Base-by-base conservation (phyloP, 2,329 filamentous ascomycete species). In the Colletotrichum euphorbiae region DNA sequence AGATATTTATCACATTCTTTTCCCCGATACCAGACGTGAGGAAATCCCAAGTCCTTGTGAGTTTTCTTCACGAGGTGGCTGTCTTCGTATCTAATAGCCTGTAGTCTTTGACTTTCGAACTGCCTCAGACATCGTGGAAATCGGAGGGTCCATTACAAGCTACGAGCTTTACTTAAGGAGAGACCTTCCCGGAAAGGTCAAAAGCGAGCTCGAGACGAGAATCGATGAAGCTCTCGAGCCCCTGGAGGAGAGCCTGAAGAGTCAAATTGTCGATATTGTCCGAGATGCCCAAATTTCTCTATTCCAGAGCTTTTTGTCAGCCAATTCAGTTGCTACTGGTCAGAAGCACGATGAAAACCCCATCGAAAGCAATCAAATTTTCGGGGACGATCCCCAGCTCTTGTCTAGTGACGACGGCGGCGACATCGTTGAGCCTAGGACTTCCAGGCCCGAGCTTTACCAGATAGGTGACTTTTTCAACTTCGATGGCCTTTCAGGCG, bases 1-100 rank as follows among this genome's bases (percentile, higher is more conserved):
- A 48, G 55, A 48, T 1, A 24, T 58, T 7, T 58, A 38, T 28
- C 55, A 48, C 55, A 38, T 48, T 21, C 24, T 48, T 6, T 58
- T 38, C 13, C 42, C 55, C 5, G n/a, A 36, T 4, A 58, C n/a
- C 17, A n/a, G n/a, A 6, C 6, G 12, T 15, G 13, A 38, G 6
- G 55, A 48, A 6, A 58, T 48, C 2, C 55, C 55, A 2, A 58
- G 43, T 33, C 55, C 42, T 4, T 48, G 42, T 48, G 42, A 43
- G 6, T 6, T 15, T 50, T 24, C 8, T 2, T 8, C 13, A 13
- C 12, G 13, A 50, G 13, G 3, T 3, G 11, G 4, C 4, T 15
- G 7, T 24, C 21, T 9, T 31, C 7, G 4, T 12, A 21, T 24
- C 46, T 13, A 28, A 21, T 31, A 13, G 24, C 21, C 15, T 31